Base-by-base conservation (phyloP, 2,329 filamentous ascomycete species). In the Penicillium sp. region DNA sequence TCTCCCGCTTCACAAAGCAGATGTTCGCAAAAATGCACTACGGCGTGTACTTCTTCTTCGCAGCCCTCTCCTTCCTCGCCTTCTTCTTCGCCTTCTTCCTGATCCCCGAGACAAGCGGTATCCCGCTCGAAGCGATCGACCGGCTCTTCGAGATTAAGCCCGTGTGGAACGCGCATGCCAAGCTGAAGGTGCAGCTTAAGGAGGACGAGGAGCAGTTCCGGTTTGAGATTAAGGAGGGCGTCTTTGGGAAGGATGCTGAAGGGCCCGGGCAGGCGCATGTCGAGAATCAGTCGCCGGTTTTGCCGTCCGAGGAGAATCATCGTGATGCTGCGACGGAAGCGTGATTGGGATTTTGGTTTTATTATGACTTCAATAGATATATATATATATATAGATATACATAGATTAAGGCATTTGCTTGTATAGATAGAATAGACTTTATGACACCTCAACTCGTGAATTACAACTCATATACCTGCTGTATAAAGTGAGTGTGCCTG, bases 31-130 rank as follows among this genome's bases (percentile, higher is more conserved):
- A 58, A 5, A 79, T 79, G 76, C 64, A 79, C n/a, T 90, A 85
- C 67, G 88, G 87, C 26, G 87, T 89, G 0, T 90, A 89, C 75
- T 86, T 90, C 68, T 89, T 91, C 81, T 91, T 91, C 66, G 88
- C 86, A 1, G 80, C 83, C 0, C 78, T 90, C 51, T 89, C 89
- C 82, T 73, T 89, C 13, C 62, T 83, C 9, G 85, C 85, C 0
- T 78, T 83, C 56, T 62, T 85, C 58, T 90, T 88, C 65, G 83
- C 88, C 29, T 90, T 80, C 71, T 88, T 88, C 78, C 79, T 86
- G 49, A 68, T 90, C 0, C 88, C 88, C 0, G 88, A 90, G 78
- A 90, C 88, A 3, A 90, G 89, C 78, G 81, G 83, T 47, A 80
- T 90, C n/a, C 56, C 56, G 11, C 47, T 61, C 19, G 88, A 91